Evolutionary conservation across 768 basidiomycete species (phyloP).

Genomic region (Lentinula detonsa): DNA sequence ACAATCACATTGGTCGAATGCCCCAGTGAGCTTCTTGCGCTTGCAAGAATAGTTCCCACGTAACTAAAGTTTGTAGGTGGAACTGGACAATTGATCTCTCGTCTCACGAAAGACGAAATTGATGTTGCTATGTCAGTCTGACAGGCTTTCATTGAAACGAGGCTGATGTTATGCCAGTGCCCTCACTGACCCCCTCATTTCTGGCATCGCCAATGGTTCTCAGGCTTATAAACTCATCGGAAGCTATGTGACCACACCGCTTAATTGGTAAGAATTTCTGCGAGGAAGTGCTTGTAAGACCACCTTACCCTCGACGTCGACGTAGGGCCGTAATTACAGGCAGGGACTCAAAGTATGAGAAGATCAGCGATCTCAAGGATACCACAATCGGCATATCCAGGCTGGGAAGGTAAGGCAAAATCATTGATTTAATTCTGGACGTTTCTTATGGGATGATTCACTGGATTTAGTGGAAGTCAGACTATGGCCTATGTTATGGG

Average conservation of each 20-base stretch:
- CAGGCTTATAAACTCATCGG: constrained; percentile 88
- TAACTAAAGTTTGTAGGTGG: constrained; percentile 45
- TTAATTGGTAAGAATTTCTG: constrained; percentile 62
- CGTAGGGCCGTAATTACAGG: constrained; percentile 91
- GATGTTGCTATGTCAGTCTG: constrained; percentile 71
- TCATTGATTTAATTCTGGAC: no score
- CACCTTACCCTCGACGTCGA: neutral
- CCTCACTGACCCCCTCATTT: constrained; percentile 85
- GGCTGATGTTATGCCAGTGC: constrained; percentile 42
- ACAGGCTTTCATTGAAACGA: neutral
- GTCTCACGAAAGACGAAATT: constrained; percentile 69
- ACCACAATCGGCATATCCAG: constrained; percentile 88
- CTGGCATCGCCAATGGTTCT: constrained; percentile 88
- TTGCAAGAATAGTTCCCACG: neutral
- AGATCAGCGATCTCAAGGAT: constrained; percentile 68
- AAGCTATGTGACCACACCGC: constrained; percentile 82
- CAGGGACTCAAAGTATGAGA: constrained; percentile 60
- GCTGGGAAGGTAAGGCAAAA: constrained; percentile 65
- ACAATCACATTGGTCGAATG: constrained; percentile 87
- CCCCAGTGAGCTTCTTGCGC: constrained; percentile 50
- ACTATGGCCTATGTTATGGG: constrained; percentile 98
- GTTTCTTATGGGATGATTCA: neutral
- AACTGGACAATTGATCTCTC: constrained; percentile 77
- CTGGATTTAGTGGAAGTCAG: constrained; percentile 63
- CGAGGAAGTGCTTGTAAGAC: neutral